Conservation (phyloP, 106 monocot species). For the Allium sativum region DNA sequence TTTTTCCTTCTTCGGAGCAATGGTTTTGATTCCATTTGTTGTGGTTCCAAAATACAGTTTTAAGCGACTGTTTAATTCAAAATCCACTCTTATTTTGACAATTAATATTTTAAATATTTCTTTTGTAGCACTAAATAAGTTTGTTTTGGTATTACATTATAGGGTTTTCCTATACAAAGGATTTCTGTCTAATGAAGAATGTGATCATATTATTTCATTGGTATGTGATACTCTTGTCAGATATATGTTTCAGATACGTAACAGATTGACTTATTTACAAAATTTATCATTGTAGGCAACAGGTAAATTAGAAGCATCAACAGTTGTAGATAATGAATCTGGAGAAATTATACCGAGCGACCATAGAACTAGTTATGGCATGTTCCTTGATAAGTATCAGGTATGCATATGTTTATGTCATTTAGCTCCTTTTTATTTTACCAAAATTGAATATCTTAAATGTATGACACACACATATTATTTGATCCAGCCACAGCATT, state of each 20-base stretch:
- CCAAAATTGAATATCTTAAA: no score
- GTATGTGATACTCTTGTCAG: not conserved
- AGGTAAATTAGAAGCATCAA: conserved; percentile 13
- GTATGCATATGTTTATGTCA: no score
- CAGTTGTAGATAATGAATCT: conserved; percentile 6
- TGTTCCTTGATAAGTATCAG: conserved; percentile 7
- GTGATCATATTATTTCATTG: conserved; percentile 17
- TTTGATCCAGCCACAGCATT: no score
- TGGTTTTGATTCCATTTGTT: no score
- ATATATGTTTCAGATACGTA: no score
- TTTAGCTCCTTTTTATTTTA: no score
- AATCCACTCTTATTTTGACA: not conserved
- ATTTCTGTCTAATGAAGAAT: conserved; percentile 22
- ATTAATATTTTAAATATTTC: not conserved
- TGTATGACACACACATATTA: no score
- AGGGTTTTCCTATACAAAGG: conserved; percentile 27
- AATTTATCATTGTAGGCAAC: conserved; percentile 4
- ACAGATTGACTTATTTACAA: no score
- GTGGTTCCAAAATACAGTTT: no score
- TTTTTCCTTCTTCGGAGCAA: no score
- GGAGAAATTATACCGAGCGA: conserved; percentile 13
- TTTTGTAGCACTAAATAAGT: no score
- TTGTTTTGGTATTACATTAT: not conserved
- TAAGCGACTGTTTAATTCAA: not conserved
- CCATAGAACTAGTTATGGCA: conserved; percentile 18